phyloP scores from a whole-genome alignment of 1,139 yeast species.

The Kodamaea fungicola region DNA sequence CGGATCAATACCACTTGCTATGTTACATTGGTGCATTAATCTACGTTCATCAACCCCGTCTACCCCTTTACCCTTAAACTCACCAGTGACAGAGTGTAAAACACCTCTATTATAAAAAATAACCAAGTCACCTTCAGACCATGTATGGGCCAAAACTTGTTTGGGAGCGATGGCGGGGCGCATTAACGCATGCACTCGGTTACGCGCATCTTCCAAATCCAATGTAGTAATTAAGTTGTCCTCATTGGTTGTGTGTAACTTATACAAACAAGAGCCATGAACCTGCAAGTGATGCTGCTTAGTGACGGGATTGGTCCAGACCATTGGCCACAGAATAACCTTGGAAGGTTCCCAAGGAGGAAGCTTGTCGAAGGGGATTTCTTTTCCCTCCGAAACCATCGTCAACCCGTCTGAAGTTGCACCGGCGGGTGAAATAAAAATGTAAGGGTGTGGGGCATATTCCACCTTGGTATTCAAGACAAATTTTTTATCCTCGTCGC shows the following conservation, averaged over 20 bases:
- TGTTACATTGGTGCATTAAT: conserved; percentile 90
- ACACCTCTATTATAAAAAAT: conserved; percentile 85
- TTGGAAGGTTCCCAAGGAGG: conserved; percentile 81
- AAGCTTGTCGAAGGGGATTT: conserved; percentile 57
- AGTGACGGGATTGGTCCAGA: conserved; percentile 91
- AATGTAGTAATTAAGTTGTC: conserved; percentile 50
- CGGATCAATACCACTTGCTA: conserved; percentile 79
- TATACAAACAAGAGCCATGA: conserved; percentile 81
- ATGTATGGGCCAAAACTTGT: conserved; percentile 72
- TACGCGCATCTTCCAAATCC: conserved; percentile 67
- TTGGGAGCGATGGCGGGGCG: conserved; percentile 80
- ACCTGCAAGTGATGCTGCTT: conserved; percentile 78
- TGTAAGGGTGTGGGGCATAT: conserved; percentile 90
- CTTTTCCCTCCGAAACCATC: conserved; percentile 78
- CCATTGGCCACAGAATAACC: conserved; percentile 74
- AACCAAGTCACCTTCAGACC: conserved; percentile 81
- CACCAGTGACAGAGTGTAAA: conserved; percentile 89
- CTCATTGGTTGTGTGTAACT: conserved; percentile 52
- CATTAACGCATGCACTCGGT: conserved; percentile 67
- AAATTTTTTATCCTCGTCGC: conserved; percentile 66
- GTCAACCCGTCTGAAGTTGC: conserved; percentile 85
- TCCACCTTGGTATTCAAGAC: conserved; percentile 76
- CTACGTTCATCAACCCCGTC: conserved; percentile 66
- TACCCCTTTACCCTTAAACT: conserved; percentile 49
- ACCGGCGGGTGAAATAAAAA: conserved; percentile 72